Base-by-base conservation (phyloP, 176 grass and related monocot genomes). In the Aechmea fasciata region DNA sequence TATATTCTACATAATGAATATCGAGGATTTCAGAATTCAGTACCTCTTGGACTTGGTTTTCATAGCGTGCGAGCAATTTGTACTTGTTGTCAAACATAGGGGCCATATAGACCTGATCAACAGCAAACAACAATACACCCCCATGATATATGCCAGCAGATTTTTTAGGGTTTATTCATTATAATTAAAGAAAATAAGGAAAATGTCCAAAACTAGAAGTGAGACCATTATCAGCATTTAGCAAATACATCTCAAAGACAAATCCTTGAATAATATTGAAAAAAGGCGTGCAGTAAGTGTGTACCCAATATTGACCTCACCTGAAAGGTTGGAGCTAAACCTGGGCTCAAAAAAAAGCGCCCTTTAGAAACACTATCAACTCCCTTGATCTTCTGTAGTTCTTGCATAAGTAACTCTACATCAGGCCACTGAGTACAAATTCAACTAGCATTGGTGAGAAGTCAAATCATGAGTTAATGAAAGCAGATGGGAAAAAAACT, bases 1-100 rank as follows among this genome's bases (percentile, higher is more conserved):
- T 13, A 49, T 70, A 41, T 50, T 73, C 50, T 70, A 55, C 48
- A 53, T 51, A 48, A 19, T 1, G 13, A 68, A 51, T 17, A 68
- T 73, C 71, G 51, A 47, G 48, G 28, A 67, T 66, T 49, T 50
- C 3, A 17, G 52, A 67, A 72, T 25, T 15, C 26, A 5, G 14
- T 90, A 99, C 94, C 87, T 93, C 94, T 82, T 93, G 94, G 53
- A 93, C 87, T 33, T 86, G 90, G 75, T 93, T 99, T 13, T 86
- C 94, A 65, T 77, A 93, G 2, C 94, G 84, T 5, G 94, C 94
- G 5, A 93, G 80, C n/a, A 99, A 82, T 52, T 92, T 99, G 73
- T 93, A 99, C 29, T 85, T 88, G 0, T 53, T 81, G 48, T 84
- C 90, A 26, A 90, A 74, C 51, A 90, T 69, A 75, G 89, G 83